Evolutionary conservation across 2,329 filamentous ascomycete genomes (phyloP), one percentile per base, ranked within the genome.

Genomic region (Colletotrichum endophyticum): DNA sequence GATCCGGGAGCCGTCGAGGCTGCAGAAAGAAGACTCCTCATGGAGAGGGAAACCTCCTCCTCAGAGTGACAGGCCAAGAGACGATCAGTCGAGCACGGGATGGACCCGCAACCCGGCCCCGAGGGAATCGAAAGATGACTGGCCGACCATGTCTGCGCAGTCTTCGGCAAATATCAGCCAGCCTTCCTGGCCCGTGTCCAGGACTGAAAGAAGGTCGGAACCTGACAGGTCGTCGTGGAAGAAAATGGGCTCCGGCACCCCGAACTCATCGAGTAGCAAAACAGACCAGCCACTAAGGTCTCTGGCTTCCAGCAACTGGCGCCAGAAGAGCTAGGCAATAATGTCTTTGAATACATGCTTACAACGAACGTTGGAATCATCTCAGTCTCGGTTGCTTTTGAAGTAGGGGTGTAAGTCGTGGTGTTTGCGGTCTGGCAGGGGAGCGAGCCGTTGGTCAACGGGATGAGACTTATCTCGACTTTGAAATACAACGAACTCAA

Each of bases 241-340:
- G 32, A 63, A 9, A 12, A 19, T 63, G 19, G 59, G 59, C 0
- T 63, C n/a, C 12, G 5, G 59, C 22, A 22, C 59, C 2, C 12
- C 59, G 4, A 22, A 22, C 12, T 25, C 30, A 22, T 22, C 59
- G 2, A 34, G 28, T 2, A 36, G 8, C 13, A 73, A 68, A 8
- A 27, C 73, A 27, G 49, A 61, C 2, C 70, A 69, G 28, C 57
- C 64, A 9, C 39, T 49, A 2, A 68, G 30, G 25, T 68, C 63
- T 30, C 27, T 73, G 3, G 32, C 70, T 19, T 76, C 73, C 7
- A 66, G 56, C 1, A 73, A 73, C 64, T 76, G 73, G 70, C 70
- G 73, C 27, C 70, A 57, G 34, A 73, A 34, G 28, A 22, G 49
- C 19, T 49, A 49, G 19, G 9, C 9, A 12, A 1, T 49, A n/a